Percentiles rank a stretch among this genome's conserved stretches.
Evolutionary conservation across 169 alveolate species (phyloP).

Genomic region (Cryptosporidium viatorum): DNA sequence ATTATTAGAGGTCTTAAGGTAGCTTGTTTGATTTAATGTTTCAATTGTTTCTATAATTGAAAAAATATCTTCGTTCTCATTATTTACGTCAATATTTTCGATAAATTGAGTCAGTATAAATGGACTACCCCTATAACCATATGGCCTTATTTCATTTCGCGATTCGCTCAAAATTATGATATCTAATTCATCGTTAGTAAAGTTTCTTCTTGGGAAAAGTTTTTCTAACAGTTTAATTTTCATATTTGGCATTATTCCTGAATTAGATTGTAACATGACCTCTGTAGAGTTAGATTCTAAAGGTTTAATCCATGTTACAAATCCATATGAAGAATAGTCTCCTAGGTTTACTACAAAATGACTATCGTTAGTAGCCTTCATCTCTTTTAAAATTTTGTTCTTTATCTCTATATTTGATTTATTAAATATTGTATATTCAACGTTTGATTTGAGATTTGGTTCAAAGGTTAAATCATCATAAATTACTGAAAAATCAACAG

Average conservation of each 20-base stretch:
- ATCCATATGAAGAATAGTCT: slow-evolving; percentile 30
- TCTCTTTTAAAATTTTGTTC: not conserved
- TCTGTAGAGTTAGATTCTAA: slow-evolving; percentile 11
- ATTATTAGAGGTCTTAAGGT: not conserved
- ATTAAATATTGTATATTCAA: slow-evolving; percentile 53
- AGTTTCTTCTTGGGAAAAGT: slow-evolving; percentile 33
- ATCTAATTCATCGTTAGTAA: slow-evolving; percentile 28
- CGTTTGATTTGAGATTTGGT: slow-evolving; percentile 22
- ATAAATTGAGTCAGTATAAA: slow-evolving; percentile 28
- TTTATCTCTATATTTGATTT: not conserved
- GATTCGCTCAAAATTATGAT: not conserved
- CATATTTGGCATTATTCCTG: slow-evolving; percentile 11
- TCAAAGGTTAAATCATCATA: slow-evolving; percentile 18
- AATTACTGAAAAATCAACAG: slow-evolving; percentile 23
- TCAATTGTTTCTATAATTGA: slow-evolving; percentile 14
- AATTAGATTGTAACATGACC: not conserved
- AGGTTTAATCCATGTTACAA: slow-evolving; percentile 37
- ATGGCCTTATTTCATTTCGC: not conserved
- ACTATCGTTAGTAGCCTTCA: not conserved
- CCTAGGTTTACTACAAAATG: not conserved
- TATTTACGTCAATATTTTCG: slow-evolving; percentile 15
- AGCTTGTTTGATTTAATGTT: slow-evolving; percentile 17
- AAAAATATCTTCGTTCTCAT: slow-evolving; percentile 4
- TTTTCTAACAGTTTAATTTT: slow-evolving; percentile 8
- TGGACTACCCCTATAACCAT: slow-evolving; percentile 32